Base-by-base conservation (phyloP, 2,329 filamentous ascomycete genomes). In the Dactylellina haptotyla region DNA sequence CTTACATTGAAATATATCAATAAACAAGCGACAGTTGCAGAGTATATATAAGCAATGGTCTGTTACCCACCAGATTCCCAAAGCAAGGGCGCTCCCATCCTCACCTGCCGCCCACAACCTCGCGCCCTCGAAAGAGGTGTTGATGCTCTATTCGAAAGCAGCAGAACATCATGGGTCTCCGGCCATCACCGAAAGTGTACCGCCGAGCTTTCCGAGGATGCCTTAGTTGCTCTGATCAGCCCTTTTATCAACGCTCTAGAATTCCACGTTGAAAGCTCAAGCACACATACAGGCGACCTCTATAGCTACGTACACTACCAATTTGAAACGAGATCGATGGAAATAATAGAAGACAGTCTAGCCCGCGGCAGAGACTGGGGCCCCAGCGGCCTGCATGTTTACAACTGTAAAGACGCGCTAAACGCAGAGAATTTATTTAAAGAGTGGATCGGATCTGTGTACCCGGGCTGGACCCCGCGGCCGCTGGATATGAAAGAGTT, bases 141-240 rank as follows among this genome's bases (percentile, higher is more conserved):
- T 18, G 39, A 63, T 4, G 16, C 23, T 8, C 65, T 70, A 18
- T 63, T 70, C 53, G 12, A 61, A 3, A 57, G 18, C 10, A 39
- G 39, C 4, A 46, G 41, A 39, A 63, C 65, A 2, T 70, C 65
- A 4, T 54, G 57, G 39, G 23, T 62, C 5, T 57, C 65, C 6
- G 65, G 65, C 20, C 65, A 70, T 30, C 56, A 62, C 32, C 39
- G 57, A 23, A 50, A 16, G 34, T 70, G 57, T 18, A 50, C 50
- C 4, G 26, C 56, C 8, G 30, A 70, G n/a, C 39, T 70, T 12
- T 70, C 65, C 2, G 23, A 5, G 2, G 23, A 28, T 5, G 45
- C 48, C 4, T 32, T 70, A 6, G 18, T 61, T 4, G 10, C 25
- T 18, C 54, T 54, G 1, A 9, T 56, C 3, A 32, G 61, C 12